A percentile compares a stretch with the other conserved stretches of the same genome.
Conservation (phyloP, 352 stramenopile genomes). For the Globisporangium spinosum region DNA sequence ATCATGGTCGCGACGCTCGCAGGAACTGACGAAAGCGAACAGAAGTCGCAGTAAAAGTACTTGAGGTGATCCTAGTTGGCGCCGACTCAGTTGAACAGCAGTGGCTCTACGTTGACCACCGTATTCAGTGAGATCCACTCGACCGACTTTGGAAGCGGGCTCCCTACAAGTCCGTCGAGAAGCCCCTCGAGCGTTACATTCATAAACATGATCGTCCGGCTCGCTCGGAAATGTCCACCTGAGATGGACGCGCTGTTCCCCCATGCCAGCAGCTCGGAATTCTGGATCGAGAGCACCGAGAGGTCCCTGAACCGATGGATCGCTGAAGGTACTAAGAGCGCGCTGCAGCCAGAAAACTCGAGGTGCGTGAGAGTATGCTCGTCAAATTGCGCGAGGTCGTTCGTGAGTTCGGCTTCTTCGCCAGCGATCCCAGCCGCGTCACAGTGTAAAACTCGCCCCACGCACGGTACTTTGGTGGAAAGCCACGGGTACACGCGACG, state of each 20-base stretch:
- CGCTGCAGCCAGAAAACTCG: not conserved
- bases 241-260: slow-evolving; percentile 1
- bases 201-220: slow-evolving; percentile 6
- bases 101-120: not conserved
- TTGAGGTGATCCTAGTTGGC: slow-evolving; percentile 9
- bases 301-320: slow-evolving; percentile 12
- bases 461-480: slow-evolving; percentile 9
- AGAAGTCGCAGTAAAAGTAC: slow-evolving; percentile 11
- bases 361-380: slow-evolving; percentile 5
- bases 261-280: slow-evolving; percentile 10
- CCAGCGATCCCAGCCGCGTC: not conserved
- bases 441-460: slow-evolving; percentile 8
- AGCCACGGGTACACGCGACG: slow-evolving; percentile 10
- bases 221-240: not conserved
- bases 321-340: not conserved
- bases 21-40: not conserved
- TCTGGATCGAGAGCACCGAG: not conserved
- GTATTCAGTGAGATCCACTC: slow-evolving; percentile 3
- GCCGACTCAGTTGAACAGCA: not conserved
- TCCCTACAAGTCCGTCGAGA: not conserved
- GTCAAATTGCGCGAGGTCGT: not conserved
- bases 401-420: not conserved
- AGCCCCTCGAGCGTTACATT: not conserved
- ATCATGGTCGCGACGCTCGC: not conserved
- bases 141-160: not conserved